Percentiles rank a stretch among this genome's conserved stretches.
Evolutionary conservation across 208 protist species (phyloP).

Genomic region (Jaenimonas drosophilae): DNA sequence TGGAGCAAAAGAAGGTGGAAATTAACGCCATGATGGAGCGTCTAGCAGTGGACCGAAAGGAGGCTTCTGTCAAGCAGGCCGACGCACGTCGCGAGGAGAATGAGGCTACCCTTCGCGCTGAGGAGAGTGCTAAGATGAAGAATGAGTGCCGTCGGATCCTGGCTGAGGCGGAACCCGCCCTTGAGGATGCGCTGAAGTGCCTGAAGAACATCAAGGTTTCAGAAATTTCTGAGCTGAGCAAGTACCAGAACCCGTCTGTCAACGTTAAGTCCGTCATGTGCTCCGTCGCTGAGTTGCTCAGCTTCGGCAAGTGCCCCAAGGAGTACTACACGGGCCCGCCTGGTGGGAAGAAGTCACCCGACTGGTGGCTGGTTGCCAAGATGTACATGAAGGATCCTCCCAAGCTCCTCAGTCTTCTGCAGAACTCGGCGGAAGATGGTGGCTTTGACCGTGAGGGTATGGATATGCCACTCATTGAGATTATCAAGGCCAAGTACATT

Average conservation of each 20-base stretch:
- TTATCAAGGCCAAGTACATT: constrained; percentile 91
- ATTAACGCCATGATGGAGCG: constrained; percentile 91
- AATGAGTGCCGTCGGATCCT: constrained; percentile 84
- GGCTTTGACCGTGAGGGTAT: constrained; percentile 93
- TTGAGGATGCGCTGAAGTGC: constrained; percentile 89
- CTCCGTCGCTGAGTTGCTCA: constrained; percentile 93
- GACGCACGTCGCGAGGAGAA: constrained; percentile 87
- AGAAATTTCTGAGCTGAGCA: constrained; percentile 96
- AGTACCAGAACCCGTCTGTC: constrained; percentile 93
- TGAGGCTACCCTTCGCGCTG: constrained; percentile 89
- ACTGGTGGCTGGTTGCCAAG: constrained; percentile 95
- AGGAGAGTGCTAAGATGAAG: constrained; percentile 92
- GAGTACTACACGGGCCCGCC: constrained; percentile 90
- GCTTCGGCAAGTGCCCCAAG: constrained; percentile 92
- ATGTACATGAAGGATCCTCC: constrained; percentile 91
- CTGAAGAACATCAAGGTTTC: constrained; percentile 93
- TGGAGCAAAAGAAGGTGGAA: constrained; percentile 89
- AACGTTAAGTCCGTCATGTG: constrained; percentile 97
- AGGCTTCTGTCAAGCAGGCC: constrained; percentile 84
- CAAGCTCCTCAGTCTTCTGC: constrained; percentile 86
- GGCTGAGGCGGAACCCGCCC: constrained; percentile 94
- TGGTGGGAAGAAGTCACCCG: constrained; percentile 89
- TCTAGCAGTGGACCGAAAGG: constrained; percentile 84
- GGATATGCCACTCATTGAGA: constrained; percentile 90
- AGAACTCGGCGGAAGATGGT: constrained; percentile 75